Conservation (phyloP, 2,329 filamentous ascomycete genomes). For the Trichoderma endophyticum region DNA sequence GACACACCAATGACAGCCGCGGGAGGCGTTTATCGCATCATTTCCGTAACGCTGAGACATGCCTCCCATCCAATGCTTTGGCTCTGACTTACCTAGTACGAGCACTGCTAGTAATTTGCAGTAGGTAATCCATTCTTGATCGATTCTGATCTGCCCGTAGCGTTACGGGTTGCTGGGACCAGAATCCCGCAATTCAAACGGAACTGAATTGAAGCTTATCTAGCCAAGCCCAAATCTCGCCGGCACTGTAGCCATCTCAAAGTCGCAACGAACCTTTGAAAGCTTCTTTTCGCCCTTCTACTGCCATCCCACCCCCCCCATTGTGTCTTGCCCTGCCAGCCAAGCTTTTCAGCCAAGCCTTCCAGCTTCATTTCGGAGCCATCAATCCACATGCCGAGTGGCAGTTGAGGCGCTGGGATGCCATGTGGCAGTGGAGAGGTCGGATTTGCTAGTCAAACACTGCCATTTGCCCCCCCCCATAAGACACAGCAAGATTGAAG, state of each 20-base stretch:
- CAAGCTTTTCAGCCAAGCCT: constrained; percentile 6
- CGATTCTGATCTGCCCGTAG: neutral
- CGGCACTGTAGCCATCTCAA: neutral
- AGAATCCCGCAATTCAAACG: neutral
- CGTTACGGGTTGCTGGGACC: neutral
- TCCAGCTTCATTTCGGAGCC: neutral
- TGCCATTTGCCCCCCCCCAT: neutral
- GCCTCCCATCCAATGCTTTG: neutral
- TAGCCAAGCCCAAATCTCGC: neutral
- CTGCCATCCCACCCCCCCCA: neutral
- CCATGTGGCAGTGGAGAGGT: constrained; percentile 10
- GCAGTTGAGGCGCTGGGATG: constrained; percentile 12
- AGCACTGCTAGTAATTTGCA: neutral
- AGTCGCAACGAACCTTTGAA: neutral
- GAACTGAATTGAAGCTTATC: neutral
- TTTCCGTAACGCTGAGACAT: neutral
- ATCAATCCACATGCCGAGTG: neutral
- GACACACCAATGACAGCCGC: neutral
- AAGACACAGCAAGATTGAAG: neutral
- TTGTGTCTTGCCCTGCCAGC: constrained; percentile 9
- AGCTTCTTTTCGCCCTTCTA: neutral
- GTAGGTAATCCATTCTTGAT: neutral
- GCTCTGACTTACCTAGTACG: neutral
- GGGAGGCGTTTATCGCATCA: neutral
- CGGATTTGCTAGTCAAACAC: neutral